Evolutionary conservation across 805 yeast species (phyloP).

Genomic region (Hanseniaspora occidentalis): DNA sequence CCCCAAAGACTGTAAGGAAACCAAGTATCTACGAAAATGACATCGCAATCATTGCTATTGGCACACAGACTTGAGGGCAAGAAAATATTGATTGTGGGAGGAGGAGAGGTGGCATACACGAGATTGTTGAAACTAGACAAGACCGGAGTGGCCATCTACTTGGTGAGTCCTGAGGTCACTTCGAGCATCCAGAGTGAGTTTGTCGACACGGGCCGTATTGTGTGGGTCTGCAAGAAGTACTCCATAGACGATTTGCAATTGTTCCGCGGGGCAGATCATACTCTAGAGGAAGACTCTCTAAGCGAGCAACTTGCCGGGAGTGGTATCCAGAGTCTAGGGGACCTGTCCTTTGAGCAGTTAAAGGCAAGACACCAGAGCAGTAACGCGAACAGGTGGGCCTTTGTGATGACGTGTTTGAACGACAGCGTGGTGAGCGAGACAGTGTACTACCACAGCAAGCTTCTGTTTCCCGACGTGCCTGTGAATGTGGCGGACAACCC

Average conservation of each 20-base stretch:
- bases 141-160: constrained; percentile 21
- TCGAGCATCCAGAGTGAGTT: not conserved
- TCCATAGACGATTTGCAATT: not conserved
- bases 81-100: constrained; percentile 22
- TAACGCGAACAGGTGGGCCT: constrained; percentile 12
- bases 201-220: not conserved
- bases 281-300: not conserved
- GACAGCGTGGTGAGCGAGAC: constrained; percentile 13
- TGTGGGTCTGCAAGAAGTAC: not conserved
- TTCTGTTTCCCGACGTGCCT: constrained; percentile 14
- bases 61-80: constrained; percentile 17
- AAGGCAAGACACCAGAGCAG: not conserved
- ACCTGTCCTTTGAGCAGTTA: not conserved
- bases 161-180: constrained; percentile 11
- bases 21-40: not conserved
- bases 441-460: constrained; percentile 15
- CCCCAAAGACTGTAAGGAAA: not conserved
- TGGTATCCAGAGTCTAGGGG: not conserved
- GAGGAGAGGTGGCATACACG: constrained; percentile 24
- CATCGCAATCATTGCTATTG: not conserved
- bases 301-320: too few relatives aligned
- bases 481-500: constrained; percentile 27
- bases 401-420: constrained; percentile 22
- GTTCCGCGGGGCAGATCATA: not conserved
- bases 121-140: constrained; percentile 21